Conservation (phyloP, 192 early-diverging fungal genomes). For the Geranomyces variabilis region DNA sequence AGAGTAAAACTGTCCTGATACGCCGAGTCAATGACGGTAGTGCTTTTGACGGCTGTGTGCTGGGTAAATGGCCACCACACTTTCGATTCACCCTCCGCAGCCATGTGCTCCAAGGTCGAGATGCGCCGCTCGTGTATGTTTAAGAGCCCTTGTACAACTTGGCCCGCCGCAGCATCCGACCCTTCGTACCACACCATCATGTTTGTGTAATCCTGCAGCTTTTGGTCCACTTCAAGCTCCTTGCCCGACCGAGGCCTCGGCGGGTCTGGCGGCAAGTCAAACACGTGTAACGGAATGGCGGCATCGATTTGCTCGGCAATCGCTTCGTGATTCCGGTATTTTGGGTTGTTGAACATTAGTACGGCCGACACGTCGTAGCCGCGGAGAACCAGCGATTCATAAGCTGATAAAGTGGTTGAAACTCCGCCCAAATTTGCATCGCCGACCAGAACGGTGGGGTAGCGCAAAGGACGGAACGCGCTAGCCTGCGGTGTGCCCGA, state of each 20-base stretch:
- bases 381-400: slow-evolving; percentile 68
- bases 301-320: slow-evolving; percentile 32
- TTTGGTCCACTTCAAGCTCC: not conserved
- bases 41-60: slow-evolving; percentile 56
- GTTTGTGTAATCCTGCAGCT: slow-evolving; percentile 55
- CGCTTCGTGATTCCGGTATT: slow-evolving; percentile 63
- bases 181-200: slow-evolving; percentile 64
- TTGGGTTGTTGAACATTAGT: slow-evolving; percentile 65
- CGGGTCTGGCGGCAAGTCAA: slow-evolving; percentile 52
- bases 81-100: slow-evolving; percentile 39
- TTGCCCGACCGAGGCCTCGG: slow-evolving; percentile 6
- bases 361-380: slow-evolving; percentile 73
- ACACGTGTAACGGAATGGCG: slow-evolving; percentile 22
- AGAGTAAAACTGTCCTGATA: slow-evolving; percentile 65
- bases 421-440: slow-evolving; percentile 82
- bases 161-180: slow-evolving; percentile 45
- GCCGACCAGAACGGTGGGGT: slow-evolving; percentile 75
- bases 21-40: slow-evolving; percentile 78
- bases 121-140: slow-evolving; percentile 55
- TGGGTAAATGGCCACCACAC: slow-evolving; percentile 89
- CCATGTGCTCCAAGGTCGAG: slow-evolving; percentile 60
- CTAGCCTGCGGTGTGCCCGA: slow-evolving; percentile 72
- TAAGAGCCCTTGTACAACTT: slow-evolving; percentile 52
- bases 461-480: slow-evolving; percentile 68
- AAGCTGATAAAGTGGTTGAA: slow-evolving; percentile 76